A percentile compares a stretch with the other conserved stretches of the same genome.
These are phyloP conservation scores for Thermomyces lanuginosus DNA, from an alignment of 2,329 filamentous ascomycete species.

Conservation along the genomic window DNA sequence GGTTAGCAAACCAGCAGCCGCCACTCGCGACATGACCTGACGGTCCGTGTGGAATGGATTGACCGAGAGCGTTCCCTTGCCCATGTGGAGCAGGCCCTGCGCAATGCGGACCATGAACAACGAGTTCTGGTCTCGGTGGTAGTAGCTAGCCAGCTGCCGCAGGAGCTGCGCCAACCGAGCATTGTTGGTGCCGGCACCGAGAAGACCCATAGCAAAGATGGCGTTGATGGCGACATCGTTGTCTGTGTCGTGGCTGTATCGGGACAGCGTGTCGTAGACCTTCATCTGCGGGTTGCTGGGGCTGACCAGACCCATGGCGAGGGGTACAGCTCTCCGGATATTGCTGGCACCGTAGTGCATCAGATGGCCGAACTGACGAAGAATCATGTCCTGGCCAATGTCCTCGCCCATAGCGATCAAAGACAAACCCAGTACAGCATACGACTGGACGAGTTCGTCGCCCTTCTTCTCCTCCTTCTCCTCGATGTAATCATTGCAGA, in stretches of 20 bases:
- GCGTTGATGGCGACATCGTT: conserved; percentile 96
- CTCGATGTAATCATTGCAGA: conserved; percentile 95
- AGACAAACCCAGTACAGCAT: conserved; percentile 85
- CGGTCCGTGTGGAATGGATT: conserved; percentile 99
- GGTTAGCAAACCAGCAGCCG: conserved; percentile 73
- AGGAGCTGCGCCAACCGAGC: conserved; percentile 87
- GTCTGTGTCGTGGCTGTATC: conserved; percentile 97
- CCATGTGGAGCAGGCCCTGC: conserved; percentile 95
- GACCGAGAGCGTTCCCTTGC: conserved; percentile 89
- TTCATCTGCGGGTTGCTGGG: conserved; percentile 99
- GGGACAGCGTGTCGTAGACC: conserved; percentile 92
- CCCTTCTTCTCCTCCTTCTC: conserved; percentile 89
- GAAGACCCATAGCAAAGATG: conserved; percentile 96
- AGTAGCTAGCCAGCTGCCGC: conserved; percentile 90
- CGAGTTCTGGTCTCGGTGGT: conserved; percentile 88
- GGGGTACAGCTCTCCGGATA: conserved; percentile 85
- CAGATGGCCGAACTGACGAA: conserved; percentile 89
- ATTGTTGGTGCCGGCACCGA: conserved; percentile 95
- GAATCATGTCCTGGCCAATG: conserved; percentile 94
- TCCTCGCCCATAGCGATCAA: conserved; percentile 97
- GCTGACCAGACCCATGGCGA: conserved; percentile 92
- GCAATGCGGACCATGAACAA: conserved; percentile 99
- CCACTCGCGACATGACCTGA: conserved; percentile 82
- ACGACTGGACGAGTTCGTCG: conserved; percentile 87
- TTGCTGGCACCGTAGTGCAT: conserved; percentile 99